Base-by-base conservation (phyloP, 2,329 filamentous ascomycete species). In the Alternaria sp. region DNA sequence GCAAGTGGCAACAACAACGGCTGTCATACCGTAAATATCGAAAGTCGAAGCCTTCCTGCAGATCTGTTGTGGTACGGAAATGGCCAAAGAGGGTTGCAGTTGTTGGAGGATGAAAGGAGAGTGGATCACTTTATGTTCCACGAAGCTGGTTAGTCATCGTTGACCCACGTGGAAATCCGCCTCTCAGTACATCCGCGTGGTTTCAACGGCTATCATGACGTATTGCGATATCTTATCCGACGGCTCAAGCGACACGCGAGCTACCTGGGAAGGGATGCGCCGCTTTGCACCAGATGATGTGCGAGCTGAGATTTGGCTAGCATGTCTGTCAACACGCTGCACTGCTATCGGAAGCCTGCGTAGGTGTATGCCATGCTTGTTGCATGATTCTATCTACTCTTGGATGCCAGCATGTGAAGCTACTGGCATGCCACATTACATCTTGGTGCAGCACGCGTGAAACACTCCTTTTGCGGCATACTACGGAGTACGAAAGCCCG, bases 11-110 rank as follows among this genome's bases (percentile, higher is more conserved):
- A 65, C 57, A 64, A 64, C 46, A 67, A 68, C 64, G 62, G 62
- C 63, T 68, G 69, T 71, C 68, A 71, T 67, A 67, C 68, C 59
- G 26, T 57, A 59, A 57, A 63, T 55, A 62, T 57, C 61, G 60
- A 59, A 44, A 59, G 59, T 58, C 55, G 54, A 65, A 54, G 47
- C 62, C 54, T 57, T 52, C 55, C 63, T 61, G 59, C 65, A 71
- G 60, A 57, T 39, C 18, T 12, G 5, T 51, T 39, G 69, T 72
- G 43, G 57, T 64, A 72, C 70, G 59, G 47, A 39, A 58, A 51
- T 62, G 57, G 61, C 62, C 64, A 59, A 32, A 59, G 56, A 57
- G 54, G 43, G 20, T 55, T 48, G 64, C 58, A 57, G 66, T 72
- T 64, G 66, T 70, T 71, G 67, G 64, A 44, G 47, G 52, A 58